Percentiles rank a stretch among this genome's conserved stretches.
Evolutionary conservation across 1,284 basidiomycete genomes (phyloP).

Genomic region (Leccinum solheimii): DNA sequence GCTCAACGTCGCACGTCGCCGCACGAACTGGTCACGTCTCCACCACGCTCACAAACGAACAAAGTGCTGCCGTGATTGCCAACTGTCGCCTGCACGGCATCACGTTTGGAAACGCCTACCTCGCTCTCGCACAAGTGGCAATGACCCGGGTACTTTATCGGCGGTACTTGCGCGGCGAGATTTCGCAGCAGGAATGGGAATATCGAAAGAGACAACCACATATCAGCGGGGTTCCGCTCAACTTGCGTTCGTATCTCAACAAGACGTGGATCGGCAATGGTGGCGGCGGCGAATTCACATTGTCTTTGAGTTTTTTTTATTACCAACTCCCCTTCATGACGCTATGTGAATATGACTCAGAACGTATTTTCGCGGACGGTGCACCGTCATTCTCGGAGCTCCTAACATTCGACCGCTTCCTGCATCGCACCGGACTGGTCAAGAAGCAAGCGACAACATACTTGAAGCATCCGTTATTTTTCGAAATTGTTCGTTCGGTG

Average conservation of each 20-base stretch:
- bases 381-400: conserved; percentile 43
- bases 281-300: conserved; percentile 44
- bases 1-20: conserved; percentile 38
- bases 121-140: conserved; percentile 55
- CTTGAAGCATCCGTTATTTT: conserved; percentile 46
- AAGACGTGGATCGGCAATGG: conserved; percentile 47
- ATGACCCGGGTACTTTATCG: conserved; percentile 52
- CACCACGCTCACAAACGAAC: conserved; percentile 29
- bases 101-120: conserved; percentile 53
- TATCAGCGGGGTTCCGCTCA: conserved; percentile 47
- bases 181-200: conserved; percentile 54
- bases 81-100: conserved; percentile 44
- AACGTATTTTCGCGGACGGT: conserved; percentile 29
- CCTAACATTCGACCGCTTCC: conserved; percentile 47
- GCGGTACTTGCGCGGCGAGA: conserved; percentile 47
- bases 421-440: conserved; percentile 42
- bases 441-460: conserved; percentile 38
- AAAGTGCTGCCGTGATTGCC: conserved; percentile 33
- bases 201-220: conserved; percentile 50
- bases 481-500: conserved; percentile 42
- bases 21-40: conserved; percentile 35
- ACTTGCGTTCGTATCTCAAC: conserved; percentile 53
- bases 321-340: conserved; percentile 54
- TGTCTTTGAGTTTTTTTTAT: conserved; percentile 47
- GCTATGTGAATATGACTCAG: conserved; percentile 28